Evolutionary conservation across 2,329 filamentous ascomycete species (phyloP).

Genomic region (Epichloe brachyelytri): DNA sequence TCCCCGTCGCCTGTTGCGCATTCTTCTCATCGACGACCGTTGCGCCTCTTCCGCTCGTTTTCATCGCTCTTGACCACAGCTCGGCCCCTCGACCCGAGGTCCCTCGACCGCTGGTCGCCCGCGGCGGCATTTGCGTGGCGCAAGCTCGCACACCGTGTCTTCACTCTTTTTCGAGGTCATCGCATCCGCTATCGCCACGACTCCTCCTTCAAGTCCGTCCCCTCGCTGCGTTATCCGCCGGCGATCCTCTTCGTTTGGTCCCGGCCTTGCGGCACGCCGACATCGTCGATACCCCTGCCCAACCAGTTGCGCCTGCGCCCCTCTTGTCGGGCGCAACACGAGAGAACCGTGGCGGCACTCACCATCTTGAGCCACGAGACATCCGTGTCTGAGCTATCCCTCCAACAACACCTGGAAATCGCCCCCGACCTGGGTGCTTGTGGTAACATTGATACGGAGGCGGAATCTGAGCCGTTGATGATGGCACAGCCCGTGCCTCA

Average conservation of each 20-base stretch:
- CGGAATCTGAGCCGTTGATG: conserved; percentile 49
- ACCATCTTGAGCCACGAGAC: conserved; percentile 40
- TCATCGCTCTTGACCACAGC: conserved; percentile 1
- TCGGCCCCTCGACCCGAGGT: conserved; percentile 1
- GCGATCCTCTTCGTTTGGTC: background rate
- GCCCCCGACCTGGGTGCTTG: conserved; percentile 39
- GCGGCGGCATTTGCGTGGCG: conserved; percentile 18
- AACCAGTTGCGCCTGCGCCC: conserved; percentile 6
- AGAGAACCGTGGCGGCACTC: conserved; percentile 42
- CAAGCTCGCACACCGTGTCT: conserved; percentile 13
- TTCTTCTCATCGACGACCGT: background rate
- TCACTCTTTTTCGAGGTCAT: conserved; percentile 5
- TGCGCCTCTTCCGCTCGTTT: background rate
- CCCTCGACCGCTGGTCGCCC: conserved; percentile 5
- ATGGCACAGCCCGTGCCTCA: conserved; percentile 62
- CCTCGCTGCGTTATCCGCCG: background rate
- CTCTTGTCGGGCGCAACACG: conserved; percentile 14
- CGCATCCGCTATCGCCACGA: conserved; percentile 2
- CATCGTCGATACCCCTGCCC: background rate
- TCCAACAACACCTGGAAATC: conserved; percentile 47
- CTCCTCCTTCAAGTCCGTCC: background rate
- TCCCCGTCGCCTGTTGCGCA: background rate
- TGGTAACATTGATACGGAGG: conserved; percentile 35
- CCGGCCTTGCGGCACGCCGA: conserved; percentile 1
- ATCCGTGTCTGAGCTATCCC: conserved; percentile 38